phyloP scores from a whole-genome alignment of 2,329 filamentous ascomycete genomes.

The Pezicula neosporulosa region DNA sequence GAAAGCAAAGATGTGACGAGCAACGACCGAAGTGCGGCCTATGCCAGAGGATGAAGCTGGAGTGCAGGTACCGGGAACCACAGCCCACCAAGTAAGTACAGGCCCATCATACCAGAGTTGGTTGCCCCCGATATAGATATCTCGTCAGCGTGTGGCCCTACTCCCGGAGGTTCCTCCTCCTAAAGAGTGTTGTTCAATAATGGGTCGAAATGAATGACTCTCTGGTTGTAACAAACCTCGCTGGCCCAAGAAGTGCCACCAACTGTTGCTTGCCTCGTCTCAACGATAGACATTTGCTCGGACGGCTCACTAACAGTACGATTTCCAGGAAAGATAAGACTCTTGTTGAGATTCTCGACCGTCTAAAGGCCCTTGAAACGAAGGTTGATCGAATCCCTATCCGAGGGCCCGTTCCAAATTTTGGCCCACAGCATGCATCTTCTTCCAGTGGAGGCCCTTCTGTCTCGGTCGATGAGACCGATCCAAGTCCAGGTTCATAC shows the following conservation, averaged over 20 bases:
- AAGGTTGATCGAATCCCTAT: conserved; percentile 46
- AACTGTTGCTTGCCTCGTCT: neutral
- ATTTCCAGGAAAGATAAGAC: conserved; percentile 57
- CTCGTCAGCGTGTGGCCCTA: no score
- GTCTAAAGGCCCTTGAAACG: conserved; percentile 48
- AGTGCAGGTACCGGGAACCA: conserved; percentile 58
- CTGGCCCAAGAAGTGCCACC: neutral
- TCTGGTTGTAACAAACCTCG: neutral
- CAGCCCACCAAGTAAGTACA: conserved; percentile 57
- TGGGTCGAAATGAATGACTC: neutral
- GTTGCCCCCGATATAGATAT: no score
- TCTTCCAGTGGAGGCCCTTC: conserved; percentile 21
- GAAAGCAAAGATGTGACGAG: conserved; percentile 65
- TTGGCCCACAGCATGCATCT: conserved; percentile 19
- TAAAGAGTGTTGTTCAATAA: no score
- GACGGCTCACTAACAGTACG: conserved; percentile 11
- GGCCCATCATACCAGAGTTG: neutral
- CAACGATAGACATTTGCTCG: neutral
- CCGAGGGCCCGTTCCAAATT: conserved; percentile 8
- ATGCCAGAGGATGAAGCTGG: conserved; percentile 53
- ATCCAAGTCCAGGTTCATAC: conserved; percentile 21
- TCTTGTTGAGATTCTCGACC: conserved; percentile 56
- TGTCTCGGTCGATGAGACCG: conserved; percentile 7
- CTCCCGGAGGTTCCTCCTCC: no score
- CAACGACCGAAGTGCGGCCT: conserved; percentile 57